Evolutionary conservation across 371 early-diverging fungal species (phyloP), one percentile per base, ranked within the genome.

Genomic region (Coemansia sp.): DNA sequence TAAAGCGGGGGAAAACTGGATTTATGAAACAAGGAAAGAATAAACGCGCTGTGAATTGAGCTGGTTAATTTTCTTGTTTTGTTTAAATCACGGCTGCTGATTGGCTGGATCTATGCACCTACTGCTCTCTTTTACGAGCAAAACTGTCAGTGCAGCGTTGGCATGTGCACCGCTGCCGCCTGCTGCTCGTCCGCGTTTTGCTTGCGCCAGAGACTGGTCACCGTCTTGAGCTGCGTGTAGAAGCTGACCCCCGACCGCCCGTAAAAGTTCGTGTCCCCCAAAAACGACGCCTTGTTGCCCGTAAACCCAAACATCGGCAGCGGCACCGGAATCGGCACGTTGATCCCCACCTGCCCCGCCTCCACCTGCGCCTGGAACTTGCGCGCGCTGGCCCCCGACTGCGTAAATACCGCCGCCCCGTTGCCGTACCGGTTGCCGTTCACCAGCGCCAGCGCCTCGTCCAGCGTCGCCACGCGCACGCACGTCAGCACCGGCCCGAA

Each of bases 291-390:
- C 61, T 94, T 86, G 61, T 88, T 88, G 9, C 97, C 98, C n/a
- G 98, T 98, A 83, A 93, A 90, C 53, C 93, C 90, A 85, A 98
- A 98, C 89, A 95, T 94, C 59, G 98, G 98, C 65, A 98, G 84
- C 13, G 98, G 98, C 10, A 98, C 98, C 11, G 98, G 98, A 55
- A 93, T 93, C n/a, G 93, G 93, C 30, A 93, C 92, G 67, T 93
- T 93, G 79, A 93, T 88, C 56, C 92, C 90, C 11, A 93, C 85
- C 82, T 96, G 96, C 26, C 98, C 98, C 32, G 90, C 94, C 77
- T 94, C 94, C 61, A 95, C 87, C 65, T 94, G 91, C 41, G 87
- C 83, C 69, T 88, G 83, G 80, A 98, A 96, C 81, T 90, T 89
- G 67, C 95, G 88, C 26, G 98, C 96, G 59, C 79, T 82, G 52